Percentiles rank a stretch among this genome's conserved stretches.
These are phyloP conservation scores for Penicillium vulpinum DNA, from an alignment of 2,329 filamentous ascomycete species.

Conservation along the genomic window DNA sequence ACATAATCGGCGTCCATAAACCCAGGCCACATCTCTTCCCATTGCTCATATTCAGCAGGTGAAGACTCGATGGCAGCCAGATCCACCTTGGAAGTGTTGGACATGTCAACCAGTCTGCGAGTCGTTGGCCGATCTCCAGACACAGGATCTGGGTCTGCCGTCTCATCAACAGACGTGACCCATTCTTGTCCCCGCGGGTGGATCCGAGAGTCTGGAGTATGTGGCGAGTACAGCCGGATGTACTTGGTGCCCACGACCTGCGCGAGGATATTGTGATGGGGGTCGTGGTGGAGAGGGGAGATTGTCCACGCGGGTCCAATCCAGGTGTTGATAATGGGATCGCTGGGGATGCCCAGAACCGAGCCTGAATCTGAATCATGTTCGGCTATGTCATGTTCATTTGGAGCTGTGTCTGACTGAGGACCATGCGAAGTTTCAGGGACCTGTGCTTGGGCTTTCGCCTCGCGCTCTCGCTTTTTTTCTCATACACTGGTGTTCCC, in stretches of 20 bases:
- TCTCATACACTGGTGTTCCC: slow-evolving; percentile 47
- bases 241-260: slow-evolving; percentile 93
- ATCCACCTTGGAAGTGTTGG: slow-evolving; percentile 81
- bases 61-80: slow-evolving; percentile 66
- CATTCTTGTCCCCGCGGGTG: slow-evolving; percentile 42
- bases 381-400: slow-evolving; percentile 4
- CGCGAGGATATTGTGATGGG: slow-evolving; percentile 86
- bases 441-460: background rate
- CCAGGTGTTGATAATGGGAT: slow-evolving; percentile 84
- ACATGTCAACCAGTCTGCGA: slow-evolving; percentile 69
- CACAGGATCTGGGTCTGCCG: background rate
- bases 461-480: slow-evolving; percentile 33
- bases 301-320: slow-evolving; percentile 85
- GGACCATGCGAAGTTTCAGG: background rate
- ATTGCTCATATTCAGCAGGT: slow-evolving; percentile 43
- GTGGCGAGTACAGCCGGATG: slow-evolving; percentile 78
- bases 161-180: slow-evolving; percentile 25
- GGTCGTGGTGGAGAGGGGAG: slow-evolving; percentile 89
- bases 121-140: slow-evolving; percentile 1
- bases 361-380: slow-evolving; percentile 13
- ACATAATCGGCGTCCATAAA: slow-evolving; percentile 66
- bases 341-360: slow-evolving; percentile 26
- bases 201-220: slow-evolving; percentile 51
- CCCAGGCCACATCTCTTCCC: slow-evolving; percentile 50
- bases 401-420: background rate